Percentiles rank a stretch among this genome's conserved stretches.
phyloP scores from a whole-genome alignment of 2,329 filamentous ascomycete genomes.

The Ophiostoma himal-ulmi region DNA sequence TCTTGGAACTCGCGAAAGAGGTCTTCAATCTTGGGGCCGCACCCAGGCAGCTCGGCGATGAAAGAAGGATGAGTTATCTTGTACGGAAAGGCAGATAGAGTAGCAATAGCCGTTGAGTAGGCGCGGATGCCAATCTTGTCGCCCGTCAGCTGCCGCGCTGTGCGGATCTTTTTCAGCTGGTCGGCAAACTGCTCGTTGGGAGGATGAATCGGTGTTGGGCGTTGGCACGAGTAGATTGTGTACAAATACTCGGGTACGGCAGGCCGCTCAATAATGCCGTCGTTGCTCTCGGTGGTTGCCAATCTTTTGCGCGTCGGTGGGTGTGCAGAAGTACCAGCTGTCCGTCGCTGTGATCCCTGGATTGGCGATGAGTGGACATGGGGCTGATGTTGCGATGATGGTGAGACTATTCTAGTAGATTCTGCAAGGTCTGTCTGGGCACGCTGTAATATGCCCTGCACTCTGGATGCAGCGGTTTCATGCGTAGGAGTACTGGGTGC shows the following conservation, averaged over 20 bases:
- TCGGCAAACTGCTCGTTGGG: slow-evolving; percentile 72
- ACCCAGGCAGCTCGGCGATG: slow-evolving; percentile 63
- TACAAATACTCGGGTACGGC: slow-evolving; percentile 60
- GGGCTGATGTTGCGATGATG: not conserved
- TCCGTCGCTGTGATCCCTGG: not conserved
- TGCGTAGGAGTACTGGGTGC: not conserved
- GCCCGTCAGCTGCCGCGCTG: slow-evolving; percentile 61
- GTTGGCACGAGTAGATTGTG: slow-evolving; percentile 71
- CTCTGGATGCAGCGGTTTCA: not conserved
- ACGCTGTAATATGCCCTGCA: slow-evolving; percentile 32
- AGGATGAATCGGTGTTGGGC: slow-evolving; percentile 61
- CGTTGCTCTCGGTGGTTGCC: not conserved
- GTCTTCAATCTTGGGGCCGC: slow-evolving; percentile 69
- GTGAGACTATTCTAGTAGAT: not conserved
- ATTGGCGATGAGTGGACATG: not conserved
- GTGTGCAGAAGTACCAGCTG: not conserved
- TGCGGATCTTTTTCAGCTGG: slow-evolving; percentile 67
- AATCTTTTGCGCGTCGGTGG: not conserved
- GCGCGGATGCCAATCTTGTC: slow-evolving; percentile 78
- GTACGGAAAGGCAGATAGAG: slow-evolving; percentile 73
- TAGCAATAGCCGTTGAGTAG: slow-evolving; percentile 80
- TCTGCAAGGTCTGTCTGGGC: slow-evolving; percentile 28
- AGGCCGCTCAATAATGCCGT: not conserved
- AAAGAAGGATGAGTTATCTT: slow-evolving; percentile 38
- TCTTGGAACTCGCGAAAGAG: slow-evolving; percentile 70